A percentile compares a stretch with the other conserved stretches of the same genome.
Conservation (phyloP, 257 asterid species). For the Solanum clarkiae region DNA sequence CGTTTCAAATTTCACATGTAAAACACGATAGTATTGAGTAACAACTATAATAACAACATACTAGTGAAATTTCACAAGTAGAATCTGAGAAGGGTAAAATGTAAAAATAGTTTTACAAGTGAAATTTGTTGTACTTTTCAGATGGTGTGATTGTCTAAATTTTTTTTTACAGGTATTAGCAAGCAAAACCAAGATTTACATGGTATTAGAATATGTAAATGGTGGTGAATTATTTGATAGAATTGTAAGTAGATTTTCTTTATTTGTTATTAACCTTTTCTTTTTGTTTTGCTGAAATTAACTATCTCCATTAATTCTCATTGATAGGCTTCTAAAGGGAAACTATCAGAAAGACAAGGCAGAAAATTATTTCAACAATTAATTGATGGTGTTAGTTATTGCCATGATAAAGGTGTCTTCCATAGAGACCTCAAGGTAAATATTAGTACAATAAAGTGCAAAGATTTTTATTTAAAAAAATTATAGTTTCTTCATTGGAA, state of each 20-base stretch:
- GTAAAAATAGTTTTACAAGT: neutral
- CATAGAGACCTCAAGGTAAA: constrained; percentile 84
- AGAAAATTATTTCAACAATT: constrained; percentile 90
- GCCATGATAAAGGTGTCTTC: constrained; percentile 82
- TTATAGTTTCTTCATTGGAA: neutral
- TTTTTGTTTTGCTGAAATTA: neutral
- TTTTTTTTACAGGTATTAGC: constrained; percentile 58
- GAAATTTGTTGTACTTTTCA: neutral
- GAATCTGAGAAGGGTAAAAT: too few species aligned
- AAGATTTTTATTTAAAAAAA: neutral
- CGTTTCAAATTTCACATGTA: neutral
- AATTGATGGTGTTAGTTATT: constrained; percentile 82
- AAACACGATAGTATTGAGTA: neutral
- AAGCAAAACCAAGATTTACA: constrained; percentile 84
- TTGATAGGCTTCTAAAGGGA: constrained; percentile 69
- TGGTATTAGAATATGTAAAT: constrained; percentile 90
- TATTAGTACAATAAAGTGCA: neutral
- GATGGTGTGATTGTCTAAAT: neutral
- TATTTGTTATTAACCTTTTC: neutral
- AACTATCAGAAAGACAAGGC: constrained; percentile 53
- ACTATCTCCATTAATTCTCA: neutral
- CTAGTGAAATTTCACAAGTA: too few species aligned
- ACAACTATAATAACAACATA: neutral
- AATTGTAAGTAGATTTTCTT: constrained; percentile 46
- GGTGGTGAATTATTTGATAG: constrained; percentile 93